Evolutionary conservation across 2,329 filamentous ascomycete genomes (phyloP).

Genomic region (Penicillium hesseltinei): DNA sequence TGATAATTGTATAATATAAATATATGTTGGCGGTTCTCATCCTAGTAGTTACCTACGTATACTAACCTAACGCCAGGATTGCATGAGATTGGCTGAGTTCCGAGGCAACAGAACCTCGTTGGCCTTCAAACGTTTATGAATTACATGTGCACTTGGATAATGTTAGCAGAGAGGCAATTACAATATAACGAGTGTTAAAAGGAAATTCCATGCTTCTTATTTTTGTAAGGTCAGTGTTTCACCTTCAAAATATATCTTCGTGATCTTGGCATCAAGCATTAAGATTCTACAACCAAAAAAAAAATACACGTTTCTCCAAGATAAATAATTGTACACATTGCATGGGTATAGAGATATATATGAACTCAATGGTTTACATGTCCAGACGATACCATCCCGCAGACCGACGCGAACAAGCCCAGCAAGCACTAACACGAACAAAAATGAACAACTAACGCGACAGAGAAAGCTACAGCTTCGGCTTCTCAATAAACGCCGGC

Average conservation of each 20-base stretch:
- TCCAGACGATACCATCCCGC: neutral
- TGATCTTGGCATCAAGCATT: no score
- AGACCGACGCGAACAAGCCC: neutral
- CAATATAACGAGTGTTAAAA: neutral
- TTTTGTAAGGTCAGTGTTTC: neutral
- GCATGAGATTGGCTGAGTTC: neutral
- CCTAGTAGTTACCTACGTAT: neutral
- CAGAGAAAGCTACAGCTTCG: slow-evolving; percentile 36
- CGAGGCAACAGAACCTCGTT: neutral
- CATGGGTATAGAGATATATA: slow-evolving; percentile 14
- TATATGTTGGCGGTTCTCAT: neutral
- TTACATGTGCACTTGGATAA: neutral
- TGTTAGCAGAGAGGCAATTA: neutral
- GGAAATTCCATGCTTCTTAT: neutral
- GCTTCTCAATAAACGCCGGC: slow-evolving; percentile 51
- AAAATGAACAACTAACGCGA: neutral
- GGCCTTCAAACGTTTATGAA: neutral
- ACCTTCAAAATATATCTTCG: neutral
- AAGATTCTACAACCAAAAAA: neutral
- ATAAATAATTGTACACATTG: neutral
- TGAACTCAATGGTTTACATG: neutral
- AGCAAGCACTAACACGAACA: neutral
- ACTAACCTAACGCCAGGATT: neutral
- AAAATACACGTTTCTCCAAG: neutral
- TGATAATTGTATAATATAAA: neutral